Base-by-base conservation (phyloP, 177 flowering plant species). In the Telopea speciosissima region DNA sequence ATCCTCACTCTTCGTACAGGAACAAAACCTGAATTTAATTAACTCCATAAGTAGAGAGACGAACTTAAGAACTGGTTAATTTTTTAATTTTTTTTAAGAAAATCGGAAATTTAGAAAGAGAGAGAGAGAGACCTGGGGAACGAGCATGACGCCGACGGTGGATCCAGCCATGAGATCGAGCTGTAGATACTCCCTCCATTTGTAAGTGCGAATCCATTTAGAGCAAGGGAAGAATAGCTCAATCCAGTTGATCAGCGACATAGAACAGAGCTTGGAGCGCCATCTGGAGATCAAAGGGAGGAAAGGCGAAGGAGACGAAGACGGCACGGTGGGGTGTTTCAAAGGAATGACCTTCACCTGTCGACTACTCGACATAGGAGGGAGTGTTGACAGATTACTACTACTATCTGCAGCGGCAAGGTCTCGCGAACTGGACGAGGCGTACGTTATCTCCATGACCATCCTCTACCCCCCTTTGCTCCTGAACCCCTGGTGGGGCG, bases 131-230 rank as follows among this genome's bases (percentile, higher is more conserved):
- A 95, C 99, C 98, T 96, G 98, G 33, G 98, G 99, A 13, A 93
- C 98, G 65, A 96, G 96, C 97, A 96, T 96, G 79, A 96, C 71
- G 3, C 99, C 97, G 73, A 96, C 92, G 64, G 98, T 90, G 69
- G 83, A 42, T 0, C 98, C 97, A 21, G 97, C 90, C 83, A 87
- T 81, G 78, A 95, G 88, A 82, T 95, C 99, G 52, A 76, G 16
- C 81, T 95, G 94, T 2, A 93, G 73, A 68, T 88, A 90, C 74
- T 93, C 98, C 19, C 90, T 78, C 90, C 88, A 86, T 36, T 78
- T 79, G 76, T 95, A 95, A 44, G 83, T 83, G 13, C 90, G 73
- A 69, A 93, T 93, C 99, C 99, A 96, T 21, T 93, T 86, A 69
- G 60, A 77, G 62, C 99, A 93, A 24, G 99, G 99, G 5, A 93